Evolutionary conservation across 805 yeast species (phyloP).

Genomic region (Lipomyces kockii): DNA sequence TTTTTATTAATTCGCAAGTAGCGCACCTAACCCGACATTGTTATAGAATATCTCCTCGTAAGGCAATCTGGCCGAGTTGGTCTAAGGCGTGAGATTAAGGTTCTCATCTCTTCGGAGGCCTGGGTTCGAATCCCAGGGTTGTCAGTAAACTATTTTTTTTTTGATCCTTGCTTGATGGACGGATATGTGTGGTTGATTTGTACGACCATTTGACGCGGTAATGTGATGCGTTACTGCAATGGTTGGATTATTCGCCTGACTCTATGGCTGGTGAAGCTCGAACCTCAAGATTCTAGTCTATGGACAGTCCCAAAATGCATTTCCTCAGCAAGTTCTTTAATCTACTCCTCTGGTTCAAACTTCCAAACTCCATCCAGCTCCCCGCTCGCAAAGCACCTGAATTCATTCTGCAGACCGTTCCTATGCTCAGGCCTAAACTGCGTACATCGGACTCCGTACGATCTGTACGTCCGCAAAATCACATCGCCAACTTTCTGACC

Average conservation of each 20-base stretch:
- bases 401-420: slow-evolving; percentile 86
- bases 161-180: too few relatives aligned
- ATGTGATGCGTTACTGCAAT: too few relatives aligned
- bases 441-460: slow-evolving; percentile 56
- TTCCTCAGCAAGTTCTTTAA: background rate
- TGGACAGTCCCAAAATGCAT: background rate
- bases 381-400: slow-evolving; percentile 79
- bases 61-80: slow-evolving; percentile 73
- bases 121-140: slow-evolving; percentile 86
- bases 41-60: background rate
- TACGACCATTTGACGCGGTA: too few relatives aligned
- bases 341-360: slow-evolving; percentile 43
- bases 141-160: slow-evolving; percentile 56
- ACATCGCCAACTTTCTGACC: slow-evolving; percentile 83
- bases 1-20: too few relatives aligned
- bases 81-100: slow-evolving; percentile 77
- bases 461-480: slow-evolving; percentile 67
- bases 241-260: too few relatives aligned
- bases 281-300: background rate
- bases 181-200: too few relatives aligned
- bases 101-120: slow-evolving; percentile 85
- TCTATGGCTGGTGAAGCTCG: background rate
- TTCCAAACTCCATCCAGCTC: slow-evolving; percentile 69
- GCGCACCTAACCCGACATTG: too few relatives aligned
- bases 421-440: slow-evolving; percentile 77